Base-by-base conservation (phyloP, 2,329 filamentous ascomycete genomes). In the Lachnum nothofagi region DNA sequence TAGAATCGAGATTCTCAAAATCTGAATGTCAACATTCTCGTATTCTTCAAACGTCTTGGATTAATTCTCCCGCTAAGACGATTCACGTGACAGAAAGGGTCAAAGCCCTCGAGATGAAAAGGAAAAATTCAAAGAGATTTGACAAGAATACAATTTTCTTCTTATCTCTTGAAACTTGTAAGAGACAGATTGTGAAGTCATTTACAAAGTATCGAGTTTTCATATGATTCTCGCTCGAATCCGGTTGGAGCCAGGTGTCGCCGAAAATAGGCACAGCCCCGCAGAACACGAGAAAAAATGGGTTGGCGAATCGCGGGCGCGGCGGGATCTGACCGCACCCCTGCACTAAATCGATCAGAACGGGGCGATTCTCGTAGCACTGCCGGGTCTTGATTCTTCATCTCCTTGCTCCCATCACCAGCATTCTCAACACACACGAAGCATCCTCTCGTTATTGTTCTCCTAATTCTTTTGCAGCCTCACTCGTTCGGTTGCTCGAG, bases 401-500 rank as follows among this genome's bases (percentile, higher is more conserved):
- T 39, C 20, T 39, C 37, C 20, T 24, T 19, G 22, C 20, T 19
- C 6, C 23, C 20, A 1, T 14, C 37, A 23, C 16, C 19, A 4
- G 14, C 10, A 8, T 24, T 12, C 37, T n/a, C 20, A 24, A 39
- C 37, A 9, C 34, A 20, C 19, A 37, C 34, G 23, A 23, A 19
- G 3, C 20, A 38, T 41, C 39, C 50, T 38, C 46, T 52, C 49
- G 42, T 52, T 56, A 43, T 20, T 38, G 34, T 23, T 16, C 40
- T 29, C 19, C 25, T 24, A 35, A 40, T 42, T 10, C 43, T 44
- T 20, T 27, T 16, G 41, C 23, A 46, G 52, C 56, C 58, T 60
- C 58, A 60, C 58, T 60, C 58, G 58, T 57, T 60, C 55, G 58
- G 58, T 54, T 52, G 19, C 42, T 47, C 37, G 38, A 46, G 29